Percentiles rank a stretch among this genome's conserved stretches.
Conservation (phyloP, 2,329 filamentous ascomycete species). For the Macrophomina pseudophaseolina region DNA sequence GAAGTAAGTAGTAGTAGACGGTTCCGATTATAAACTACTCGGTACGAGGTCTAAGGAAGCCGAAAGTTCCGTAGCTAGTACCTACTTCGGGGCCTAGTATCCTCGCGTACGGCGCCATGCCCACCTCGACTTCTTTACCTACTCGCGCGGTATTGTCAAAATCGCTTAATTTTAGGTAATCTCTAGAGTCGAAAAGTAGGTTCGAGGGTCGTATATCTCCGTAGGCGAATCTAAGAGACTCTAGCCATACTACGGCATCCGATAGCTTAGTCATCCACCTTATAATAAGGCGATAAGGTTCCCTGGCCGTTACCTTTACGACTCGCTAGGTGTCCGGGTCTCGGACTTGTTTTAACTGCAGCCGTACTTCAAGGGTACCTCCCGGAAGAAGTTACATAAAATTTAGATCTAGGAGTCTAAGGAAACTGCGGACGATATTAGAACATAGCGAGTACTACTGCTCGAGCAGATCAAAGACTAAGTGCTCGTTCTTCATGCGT, state of each 20-base stretch:
- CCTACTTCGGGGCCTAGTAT: neutral
- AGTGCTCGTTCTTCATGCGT: neutral
- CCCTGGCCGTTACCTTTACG: neutral
- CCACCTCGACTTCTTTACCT: neutral
- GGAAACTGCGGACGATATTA: neutral
- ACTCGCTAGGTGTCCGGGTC: neutral
- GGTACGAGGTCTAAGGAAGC: neutral
- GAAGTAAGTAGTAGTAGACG: neutral
- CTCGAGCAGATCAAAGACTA: neutral
- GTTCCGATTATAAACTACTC: neutral
- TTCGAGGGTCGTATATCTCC: slow-evolving; percentile 2
- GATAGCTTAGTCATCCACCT: slow-evolving; percentile 2
- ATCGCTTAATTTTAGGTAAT: neutral
- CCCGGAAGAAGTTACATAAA: neutral
- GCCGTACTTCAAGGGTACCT: neutral
- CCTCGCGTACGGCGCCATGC: neutral
- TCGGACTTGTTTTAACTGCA: neutral
- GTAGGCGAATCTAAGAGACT: neutral
- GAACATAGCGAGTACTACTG: neutral
- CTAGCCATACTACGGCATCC: neutral
- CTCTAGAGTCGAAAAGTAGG: neutral
- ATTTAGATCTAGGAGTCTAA: neutral
- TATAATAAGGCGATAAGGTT: neutral
- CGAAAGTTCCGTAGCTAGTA: neutral
- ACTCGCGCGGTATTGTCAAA: neutral